A percentile compares a stretch with the other conserved stretches of the same genome.
These are phyloP conservation scores for Eleusine indica DNA, from an alignment of 176 grass and related monocot species.

Conservation along the genomic window DNA sequence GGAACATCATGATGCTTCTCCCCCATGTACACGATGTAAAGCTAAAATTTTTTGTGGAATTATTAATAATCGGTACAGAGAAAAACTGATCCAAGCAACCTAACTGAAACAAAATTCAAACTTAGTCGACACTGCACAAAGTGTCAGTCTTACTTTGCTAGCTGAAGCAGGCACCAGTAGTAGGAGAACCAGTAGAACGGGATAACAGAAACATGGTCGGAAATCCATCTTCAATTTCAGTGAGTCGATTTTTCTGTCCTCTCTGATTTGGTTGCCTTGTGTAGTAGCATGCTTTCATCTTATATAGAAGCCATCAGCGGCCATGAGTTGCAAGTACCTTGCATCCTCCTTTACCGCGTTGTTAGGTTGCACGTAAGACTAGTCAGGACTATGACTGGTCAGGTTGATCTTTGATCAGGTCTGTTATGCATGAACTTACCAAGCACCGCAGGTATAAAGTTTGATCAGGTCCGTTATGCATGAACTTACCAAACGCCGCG, in stretches of 20 bases:
- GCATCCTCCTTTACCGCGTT: background rate
- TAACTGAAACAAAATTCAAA: background rate
- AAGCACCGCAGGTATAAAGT: too few species aligned
- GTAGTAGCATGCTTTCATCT: background rate
- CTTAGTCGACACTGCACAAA: too few species aligned
- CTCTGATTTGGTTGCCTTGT: background rate
- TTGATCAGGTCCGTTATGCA: too few species aligned
- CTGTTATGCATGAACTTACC: too few species aligned
- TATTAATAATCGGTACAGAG: background rate
- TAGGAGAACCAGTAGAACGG: background rate
- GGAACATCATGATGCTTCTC: constrained; percentile 38
- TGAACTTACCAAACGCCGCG: too few species aligned
- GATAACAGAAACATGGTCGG: constrained; percentile 4
- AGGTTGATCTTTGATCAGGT: background rate
- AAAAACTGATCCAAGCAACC: background rate
- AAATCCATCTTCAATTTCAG: background rate
- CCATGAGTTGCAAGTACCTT: background rate
- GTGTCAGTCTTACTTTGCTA: constrained; percentile 24
- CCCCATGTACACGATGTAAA: constrained; percentile 43
- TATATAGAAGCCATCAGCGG: constrained; percentile 1
- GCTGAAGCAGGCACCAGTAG: constrained; percentile 1
- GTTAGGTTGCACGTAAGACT: background rate
- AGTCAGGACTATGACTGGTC: too few species aligned
- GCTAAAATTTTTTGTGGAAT: background rate
- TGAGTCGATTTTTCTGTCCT: background rate